Conservation (phyloP, 371 early-diverging fungal genomes). For the Actinomortierella wolfii region DNA sequence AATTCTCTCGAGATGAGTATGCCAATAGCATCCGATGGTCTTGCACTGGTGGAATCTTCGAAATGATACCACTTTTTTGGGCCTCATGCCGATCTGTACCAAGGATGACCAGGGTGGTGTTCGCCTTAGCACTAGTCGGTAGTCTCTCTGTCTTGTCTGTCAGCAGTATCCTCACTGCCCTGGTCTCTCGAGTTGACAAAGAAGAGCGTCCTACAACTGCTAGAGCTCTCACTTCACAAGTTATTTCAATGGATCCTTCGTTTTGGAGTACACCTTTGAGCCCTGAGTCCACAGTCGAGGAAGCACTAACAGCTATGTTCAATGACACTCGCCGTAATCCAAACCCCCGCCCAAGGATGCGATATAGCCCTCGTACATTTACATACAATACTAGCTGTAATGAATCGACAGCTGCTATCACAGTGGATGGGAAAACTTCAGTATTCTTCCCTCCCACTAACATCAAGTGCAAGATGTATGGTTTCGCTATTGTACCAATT, state of each 20-base stretch:
- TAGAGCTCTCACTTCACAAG: not conserved
- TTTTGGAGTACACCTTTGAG: conserved; percentile 3
- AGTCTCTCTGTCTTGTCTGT: not conserved
- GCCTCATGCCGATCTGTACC: not conserved
- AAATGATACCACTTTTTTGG: conserved; percentile 2
- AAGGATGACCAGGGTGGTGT: not conserved
- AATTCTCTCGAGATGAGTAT: not conserved
- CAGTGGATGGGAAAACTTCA: too few species aligned
- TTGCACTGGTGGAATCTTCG: conserved; percentile 9
- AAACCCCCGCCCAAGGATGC: not conserved
- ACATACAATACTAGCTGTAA: conserved; percentile 1
- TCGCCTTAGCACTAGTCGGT: not conserved
- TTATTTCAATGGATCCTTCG: too few species aligned
- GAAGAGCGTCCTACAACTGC: not conserved
- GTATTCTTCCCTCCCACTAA: too few species aligned
- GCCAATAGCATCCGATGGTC: conserved; percentile 15
- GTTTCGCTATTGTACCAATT: too few species aligned
- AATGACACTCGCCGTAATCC: conserved; percentile 5
- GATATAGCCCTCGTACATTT: conserved; percentile 7
- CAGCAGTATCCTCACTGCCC: not conserved
- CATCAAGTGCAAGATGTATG: too few species aligned
- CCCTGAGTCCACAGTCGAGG: not conserved
- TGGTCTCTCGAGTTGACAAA: conserved; percentile 3
- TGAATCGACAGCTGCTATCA: not conserved
- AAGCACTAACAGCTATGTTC: not conserved